Conservation (phyloP, 371 early-diverging fungal species). For the Mucor irregularis region DNA sequence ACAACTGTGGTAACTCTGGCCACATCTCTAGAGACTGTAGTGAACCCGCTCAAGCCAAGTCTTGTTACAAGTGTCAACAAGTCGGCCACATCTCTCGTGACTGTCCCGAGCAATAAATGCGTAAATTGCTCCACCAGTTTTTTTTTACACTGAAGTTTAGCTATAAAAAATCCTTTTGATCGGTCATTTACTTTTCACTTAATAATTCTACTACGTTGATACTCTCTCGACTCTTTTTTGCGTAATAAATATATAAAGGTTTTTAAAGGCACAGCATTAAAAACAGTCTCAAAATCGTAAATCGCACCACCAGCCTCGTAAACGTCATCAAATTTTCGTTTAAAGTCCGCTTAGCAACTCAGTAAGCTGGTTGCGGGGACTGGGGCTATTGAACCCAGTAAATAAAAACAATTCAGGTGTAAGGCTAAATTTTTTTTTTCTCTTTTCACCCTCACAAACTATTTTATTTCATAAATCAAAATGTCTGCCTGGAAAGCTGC, state of each 20-base stretch:
- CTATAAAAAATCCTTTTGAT: not conserved
- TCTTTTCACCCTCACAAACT: conserved; percentile 5
- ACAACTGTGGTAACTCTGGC: conserved; percentile 65
- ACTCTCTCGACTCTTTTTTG: no score
- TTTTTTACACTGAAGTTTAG: no score
- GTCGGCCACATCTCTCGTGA: conserved; percentile 28
- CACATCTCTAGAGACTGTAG: conserved; percentile 54
- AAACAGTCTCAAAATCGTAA: no score
- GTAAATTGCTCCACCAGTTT: not conserved
- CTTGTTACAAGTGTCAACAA: conserved; percentile 70
- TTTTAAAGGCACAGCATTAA: no score
- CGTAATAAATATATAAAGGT: no score
- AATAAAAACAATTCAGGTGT: not conserved
- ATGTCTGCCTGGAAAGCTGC: conserved; percentile 72
- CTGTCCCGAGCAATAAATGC: conserved; percentile 26
- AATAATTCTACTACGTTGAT: no score
- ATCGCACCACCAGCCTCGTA: no score
- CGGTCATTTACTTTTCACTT: no score
- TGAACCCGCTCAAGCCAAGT: conserved; percentile 43
- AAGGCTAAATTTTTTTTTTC: conserved; percentile 5
- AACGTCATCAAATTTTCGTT: conserved; percentile 6
- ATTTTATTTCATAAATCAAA: conserved; percentile 7
- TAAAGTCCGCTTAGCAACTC: no score
- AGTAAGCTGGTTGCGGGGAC: no score
- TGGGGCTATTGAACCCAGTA: not conserved